Evolutionary conservation across 1,284 basidiomycete species (phyloP).

Genomic region (Ganoderma boninense): DNA sequence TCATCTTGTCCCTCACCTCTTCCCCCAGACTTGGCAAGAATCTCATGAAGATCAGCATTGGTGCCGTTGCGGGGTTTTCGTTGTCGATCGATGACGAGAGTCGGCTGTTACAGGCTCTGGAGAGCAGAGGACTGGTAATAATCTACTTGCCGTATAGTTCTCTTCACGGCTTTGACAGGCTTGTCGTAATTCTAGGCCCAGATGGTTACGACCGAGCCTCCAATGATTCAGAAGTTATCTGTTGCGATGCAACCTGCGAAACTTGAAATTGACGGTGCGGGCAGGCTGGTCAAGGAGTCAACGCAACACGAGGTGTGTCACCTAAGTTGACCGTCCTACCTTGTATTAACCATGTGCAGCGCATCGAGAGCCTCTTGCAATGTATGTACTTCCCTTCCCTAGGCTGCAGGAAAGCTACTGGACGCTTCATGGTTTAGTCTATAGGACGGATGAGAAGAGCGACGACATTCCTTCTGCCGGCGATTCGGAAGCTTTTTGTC

Average conservation of each 20-base stretch:
- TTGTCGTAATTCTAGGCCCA: neutral
- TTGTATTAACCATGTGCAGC: slow-evolving; percentile 13
- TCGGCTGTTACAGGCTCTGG: slow-evolving; percentile 13
- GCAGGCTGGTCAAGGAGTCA: slow-evolving; percentile 25
- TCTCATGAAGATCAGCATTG: slow-evolving; percentile 11
- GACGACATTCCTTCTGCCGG: slow-evolving; percentile 26
- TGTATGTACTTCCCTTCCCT: slow-evolving; percentile 20
- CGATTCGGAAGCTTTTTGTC: slow-evolving; percentile 8
- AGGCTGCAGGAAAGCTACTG: neutral
- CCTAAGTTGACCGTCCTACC: neutral
- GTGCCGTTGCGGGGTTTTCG: neutral
- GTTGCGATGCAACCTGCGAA: slow-evolving; percentile 28
- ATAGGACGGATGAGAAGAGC: slow-evolving; percentile 37
- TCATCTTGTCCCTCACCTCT: slow-evolving; percentile 18
- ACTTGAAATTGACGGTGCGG: slow-evolving; percentile 32
- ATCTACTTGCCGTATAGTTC: neutral
- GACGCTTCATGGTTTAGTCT: slow-evolving; percentile 29
- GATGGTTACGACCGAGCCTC: neutral
- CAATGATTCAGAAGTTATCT: slow-evolving; percentile 28
- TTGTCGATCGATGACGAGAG: neutral
- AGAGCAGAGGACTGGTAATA: slow-evolving; percentile 23
- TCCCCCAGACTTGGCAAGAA: slow-evolving; percentile 33
- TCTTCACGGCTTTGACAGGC: neutral
- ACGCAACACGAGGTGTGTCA: slow-evolving; percentile 32
- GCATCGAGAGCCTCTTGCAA: slow-evolving; percentile 32